Evolutionary conservation across 352 stramenopile genomes (phyloP).

Genomic region (Phytophthora multivora): DNA sequence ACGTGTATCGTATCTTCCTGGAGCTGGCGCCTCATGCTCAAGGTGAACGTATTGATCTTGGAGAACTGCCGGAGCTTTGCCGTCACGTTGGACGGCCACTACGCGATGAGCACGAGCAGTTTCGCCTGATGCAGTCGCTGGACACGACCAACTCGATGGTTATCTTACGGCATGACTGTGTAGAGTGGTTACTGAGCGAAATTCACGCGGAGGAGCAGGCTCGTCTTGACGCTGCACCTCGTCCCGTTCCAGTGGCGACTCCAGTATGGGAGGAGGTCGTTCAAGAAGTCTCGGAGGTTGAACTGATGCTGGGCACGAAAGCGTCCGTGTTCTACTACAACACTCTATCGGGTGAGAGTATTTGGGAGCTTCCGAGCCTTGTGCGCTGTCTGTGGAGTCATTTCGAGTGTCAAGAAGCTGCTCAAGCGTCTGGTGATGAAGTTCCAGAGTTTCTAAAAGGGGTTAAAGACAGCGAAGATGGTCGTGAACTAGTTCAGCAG

Average conservation of each 20-base stretch:
- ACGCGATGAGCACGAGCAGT: constrained; percentile 49
- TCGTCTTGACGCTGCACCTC: constrained; percentile 8
- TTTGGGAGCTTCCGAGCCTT: constrained; percentile 53
- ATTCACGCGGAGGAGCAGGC: constrained; percentile 32
- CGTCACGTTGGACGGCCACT: constrained; percentile 41
- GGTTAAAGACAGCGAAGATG: constrained; percentile 6
- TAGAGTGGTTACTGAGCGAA: constrained; percentile 54
- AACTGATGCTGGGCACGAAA: constrained; percentile 16
- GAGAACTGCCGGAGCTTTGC: constrained; percentile 59
- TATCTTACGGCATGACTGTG: constrained; percentile 56
- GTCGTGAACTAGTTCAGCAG: constrained; percentile 44
- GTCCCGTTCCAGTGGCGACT: constrained; percentile 22
- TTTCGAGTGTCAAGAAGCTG: constrained; percentile 24
- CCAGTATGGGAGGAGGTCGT: constrained; percentile 62
- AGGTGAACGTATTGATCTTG: constrained; percentile 41
- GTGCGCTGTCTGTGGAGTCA: constrained; percentile 41
- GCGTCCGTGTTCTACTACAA: constrained; percentile 58
- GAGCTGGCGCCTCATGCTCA: constrained; percentile 38
- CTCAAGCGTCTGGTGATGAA: constrained; percentile 16
- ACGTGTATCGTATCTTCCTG: constrained; percentile 41
- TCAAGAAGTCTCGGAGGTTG: constrained; percentile 14
- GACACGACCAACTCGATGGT: constrained; percentile 68
- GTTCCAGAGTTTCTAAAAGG: constrained; percentile 19
- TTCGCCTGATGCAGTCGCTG: constrained; percentile 53
- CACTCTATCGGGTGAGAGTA: constrained; percentile 51